These are phyloP conservation scores for Nissolia schottii DNA, from an alignment of 306 rosid genomes.

Conservation along the genomic window DNA sequence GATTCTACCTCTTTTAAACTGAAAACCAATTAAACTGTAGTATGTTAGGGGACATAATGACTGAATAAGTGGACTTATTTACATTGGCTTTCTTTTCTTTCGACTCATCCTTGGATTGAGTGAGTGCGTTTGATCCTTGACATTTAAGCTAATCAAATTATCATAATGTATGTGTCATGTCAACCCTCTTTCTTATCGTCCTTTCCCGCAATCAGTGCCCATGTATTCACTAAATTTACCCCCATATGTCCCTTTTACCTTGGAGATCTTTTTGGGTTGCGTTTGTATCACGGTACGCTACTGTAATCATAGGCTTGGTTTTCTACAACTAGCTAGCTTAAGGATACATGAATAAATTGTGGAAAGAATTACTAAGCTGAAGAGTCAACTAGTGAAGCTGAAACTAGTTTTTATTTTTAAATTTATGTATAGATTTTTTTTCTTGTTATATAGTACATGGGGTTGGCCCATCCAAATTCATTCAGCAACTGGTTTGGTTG, in stretches of 20 bases:
- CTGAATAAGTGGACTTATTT: background rate
- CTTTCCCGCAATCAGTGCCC: conserved; percentile 13
- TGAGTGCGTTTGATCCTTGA: background rate
- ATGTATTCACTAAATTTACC: background rate
- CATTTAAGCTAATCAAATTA: conserved; percentile 5
- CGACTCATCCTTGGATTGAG: background rate
- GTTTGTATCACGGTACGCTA: background rate
- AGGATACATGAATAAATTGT: background rate
- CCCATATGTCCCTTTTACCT: background rate
- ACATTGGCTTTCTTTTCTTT: background rate
- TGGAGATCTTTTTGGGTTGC: background rate
- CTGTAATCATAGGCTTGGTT: background rate
- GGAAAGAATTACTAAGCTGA: background rate
- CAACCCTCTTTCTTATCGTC: background rate
- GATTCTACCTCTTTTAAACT: too few species aligned
- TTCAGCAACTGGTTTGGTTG: background rate
- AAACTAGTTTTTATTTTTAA: too few species aligned
- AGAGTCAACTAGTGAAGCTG: background rate
- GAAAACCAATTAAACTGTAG: too few species aligned
- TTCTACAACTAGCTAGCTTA: background rate
- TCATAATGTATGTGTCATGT: background rate
- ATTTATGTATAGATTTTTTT: background rate
- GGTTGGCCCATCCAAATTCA: background rate
- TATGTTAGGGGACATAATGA: background rate
- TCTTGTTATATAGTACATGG: background rate